Base-by-base conservation (phyloP, 345 rosid species). In the Excoecaria cochinchinensis region DNA sequence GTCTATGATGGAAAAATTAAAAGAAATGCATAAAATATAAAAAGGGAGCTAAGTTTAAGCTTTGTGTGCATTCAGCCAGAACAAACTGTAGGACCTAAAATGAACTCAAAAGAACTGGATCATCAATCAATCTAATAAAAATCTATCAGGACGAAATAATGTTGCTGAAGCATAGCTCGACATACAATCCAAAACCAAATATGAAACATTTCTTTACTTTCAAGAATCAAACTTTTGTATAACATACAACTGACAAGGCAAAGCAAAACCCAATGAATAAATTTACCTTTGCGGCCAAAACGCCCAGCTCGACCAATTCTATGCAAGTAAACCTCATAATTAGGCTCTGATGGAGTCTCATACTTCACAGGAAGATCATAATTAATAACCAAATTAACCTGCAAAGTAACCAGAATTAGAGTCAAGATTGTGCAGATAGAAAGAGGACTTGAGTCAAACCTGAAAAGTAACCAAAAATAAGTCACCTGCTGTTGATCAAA, bases 301-400 rank as follows among this genome's bases (percentile, higher is more conserved):
- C 98, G 92, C 57, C 99, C 99, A 50, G 98, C 98, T 74, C 99
- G 87, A 62, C 99, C 99, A 72, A 95, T 91, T 79, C 99, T 90
- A 80, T 93, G 99, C 84, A 95, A 86, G 84, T 95, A 93, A 39
- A 88, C 94, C 84, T 95, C 99, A 78, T 69, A 95, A 77, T 95
- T 86, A 70, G 99, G 97, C 79, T 91, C 97, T 21, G 69, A 67
- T 3, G 74, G 84, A 19, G 44, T 82, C 40, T 75, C 85, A 69
- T 82, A 67, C 81, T 91, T 95, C 69, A 87, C 81, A 1, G 99
- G 99, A 52, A 93, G 88, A 73, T 93, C 91, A 77, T 82, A 95
- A 69, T 91, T 95, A 16, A 95, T 85, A 4, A 95, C 96, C 88
- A 93, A 67, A 89, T 95, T 95, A 76, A 93, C 93, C 99, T 95